A percentile compares a stretch with the other conserved stretches of the same genome.
phyloP scores from a whole-genome alignment of 2,329 filamentous ascomycete species.

The Monilinia fructigena region DNA sequence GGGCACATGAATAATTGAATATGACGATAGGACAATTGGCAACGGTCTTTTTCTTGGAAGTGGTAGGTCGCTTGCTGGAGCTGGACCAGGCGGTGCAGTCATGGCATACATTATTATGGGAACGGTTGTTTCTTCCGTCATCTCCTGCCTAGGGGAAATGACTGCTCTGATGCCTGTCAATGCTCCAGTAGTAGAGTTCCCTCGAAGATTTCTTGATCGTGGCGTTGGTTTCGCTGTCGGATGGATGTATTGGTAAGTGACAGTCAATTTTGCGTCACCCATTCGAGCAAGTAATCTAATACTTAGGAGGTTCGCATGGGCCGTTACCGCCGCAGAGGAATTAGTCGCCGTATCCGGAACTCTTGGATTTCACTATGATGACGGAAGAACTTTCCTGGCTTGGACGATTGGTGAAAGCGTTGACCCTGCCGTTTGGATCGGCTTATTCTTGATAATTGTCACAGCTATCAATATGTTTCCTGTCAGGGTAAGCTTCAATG shows the following conservation, averaged over 20 bases:
- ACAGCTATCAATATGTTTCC: conserved; percentile 43
- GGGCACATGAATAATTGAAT: conserved; percentile 18
- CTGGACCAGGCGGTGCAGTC: conserved; percentile 45
- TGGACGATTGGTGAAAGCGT: conserved; percentile 42
- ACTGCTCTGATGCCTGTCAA: conserved; percentile 45
- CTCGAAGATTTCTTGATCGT: conserved; percentile 42
- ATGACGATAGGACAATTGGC: conserved; percentile 42
- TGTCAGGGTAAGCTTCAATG: conserved; percentile 38
- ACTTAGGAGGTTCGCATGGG: conserved; percentile 42
- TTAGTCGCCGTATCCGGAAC: conserved; percentile 42
- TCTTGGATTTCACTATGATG: conserved; percentile 43
- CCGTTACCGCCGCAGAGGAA: conserved; percentile 42
- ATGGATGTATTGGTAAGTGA: conserved; percentile 43
- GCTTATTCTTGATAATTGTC: conserved; percentile 42
- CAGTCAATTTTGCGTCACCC: not conserved
- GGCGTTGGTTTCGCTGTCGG: conserved; percentile 44
- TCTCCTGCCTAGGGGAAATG: conserved; percentile 46
- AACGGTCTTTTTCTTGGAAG: conserved; percentile 47
- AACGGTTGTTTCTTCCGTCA: conserved; percentile 45
- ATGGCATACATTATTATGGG: conserved; percentile 46
- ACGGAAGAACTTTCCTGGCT: conserved; percentile 40
- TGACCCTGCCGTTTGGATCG: conserved; percentile 44
- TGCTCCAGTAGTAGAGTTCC: conserved; percentile 44
- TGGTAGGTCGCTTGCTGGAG: conserved; percentile 44
- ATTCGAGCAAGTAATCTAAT: not conserved